Evolutionary conservation across 78 protist species (phyloP).

Genomic region (Planoprotostelium fungivorum): DNA sequence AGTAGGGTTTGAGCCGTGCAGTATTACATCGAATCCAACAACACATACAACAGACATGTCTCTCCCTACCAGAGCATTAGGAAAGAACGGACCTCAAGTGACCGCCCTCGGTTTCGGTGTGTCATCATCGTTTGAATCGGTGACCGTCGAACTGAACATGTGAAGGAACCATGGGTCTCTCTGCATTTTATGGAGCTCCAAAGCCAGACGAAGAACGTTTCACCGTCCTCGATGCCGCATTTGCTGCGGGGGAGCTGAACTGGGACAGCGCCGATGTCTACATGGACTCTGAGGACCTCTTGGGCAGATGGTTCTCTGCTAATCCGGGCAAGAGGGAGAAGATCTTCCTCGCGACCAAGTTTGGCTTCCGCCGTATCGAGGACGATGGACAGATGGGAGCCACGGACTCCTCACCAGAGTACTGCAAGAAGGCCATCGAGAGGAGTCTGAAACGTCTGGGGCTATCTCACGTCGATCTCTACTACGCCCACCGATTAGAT

Average conservation of each 20-base stretch:
- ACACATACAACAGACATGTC: too few relatives aligned
- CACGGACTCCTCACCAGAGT: background rate
- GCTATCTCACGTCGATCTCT: constrained; percentile 11
- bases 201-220: background rate
- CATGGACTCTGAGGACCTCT: background rate
- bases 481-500: constrained; percentile 23
- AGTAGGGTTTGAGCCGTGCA: too few relatives aligned
- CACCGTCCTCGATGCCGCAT: background rate
- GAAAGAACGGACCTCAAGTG: background rate
- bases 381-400: background rate
- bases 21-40: too few relatives aligned
- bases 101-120: background rate
- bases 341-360: background rate
- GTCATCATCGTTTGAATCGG: background rate
- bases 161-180: background rate
- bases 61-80: background rate
- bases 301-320: background rate
- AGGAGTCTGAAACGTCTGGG: constrained; percentile 12
- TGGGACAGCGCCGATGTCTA: background rate
- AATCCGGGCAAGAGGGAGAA: background rate
- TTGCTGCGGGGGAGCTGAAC: background rate
- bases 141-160: background rate
- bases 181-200: background rate
- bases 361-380: too few relatives aligned
- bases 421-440: background rate